Evolutionary conservation across 148 eudicot genomes (phyloP).

Genomic region (Camellia sinensis): DNA sequence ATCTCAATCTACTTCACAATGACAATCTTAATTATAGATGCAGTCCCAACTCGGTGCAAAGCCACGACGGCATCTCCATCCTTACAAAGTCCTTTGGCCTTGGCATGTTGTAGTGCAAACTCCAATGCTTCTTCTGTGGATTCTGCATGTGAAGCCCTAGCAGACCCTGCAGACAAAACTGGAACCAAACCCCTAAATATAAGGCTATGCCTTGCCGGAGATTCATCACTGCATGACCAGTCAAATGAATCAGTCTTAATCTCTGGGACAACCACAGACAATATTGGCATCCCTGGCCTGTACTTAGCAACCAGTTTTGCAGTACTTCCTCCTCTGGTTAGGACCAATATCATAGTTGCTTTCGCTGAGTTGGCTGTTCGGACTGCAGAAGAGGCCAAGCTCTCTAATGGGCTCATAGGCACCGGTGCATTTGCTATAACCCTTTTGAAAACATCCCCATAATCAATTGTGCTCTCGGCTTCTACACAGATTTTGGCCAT

Average conservation of each 20-base stretch:
- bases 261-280: constrained; percentile 54
- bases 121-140: constrained; percentile 50
- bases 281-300: constrained; percentile 49
- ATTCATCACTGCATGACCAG: constrained; percentile 54
- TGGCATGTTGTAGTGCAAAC: constrained; percentile 47
- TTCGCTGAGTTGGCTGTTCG: constrained; percentile 42
- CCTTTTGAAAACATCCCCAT: constrained; percentile 41
- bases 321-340: constrained; percentile 52
- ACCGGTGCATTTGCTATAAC: constrained; percentile 46
- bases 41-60: constrained; percentile 49
- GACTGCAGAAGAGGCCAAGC: constrained; percentile 53
- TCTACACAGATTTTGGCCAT: constrained; percentile 53
- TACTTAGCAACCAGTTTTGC: constrained; percentile 55
- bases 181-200: constrained; percentile 50
- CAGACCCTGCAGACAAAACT: constrained; percentile 44
- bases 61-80: constrained; percentile 50
- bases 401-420: constrained; percentile 56
- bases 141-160: constrained; percentile 51
- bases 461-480: constrained; percentile 50
- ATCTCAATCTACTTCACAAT: constrained; percentile 24
- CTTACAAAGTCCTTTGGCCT: constrained; percentile 44
- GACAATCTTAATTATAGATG: constrained; percentile 48
- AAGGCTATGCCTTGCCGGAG: constrained; percentile 52
- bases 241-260: constrained; percentile 51
- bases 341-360: constrained; percentile 46